These are phyloP conservation scores for Pseudomassariella vexata DNA, from an alignment of 2,329 filamentous ascomycete species.

Conservation along the genomic window DNA sequence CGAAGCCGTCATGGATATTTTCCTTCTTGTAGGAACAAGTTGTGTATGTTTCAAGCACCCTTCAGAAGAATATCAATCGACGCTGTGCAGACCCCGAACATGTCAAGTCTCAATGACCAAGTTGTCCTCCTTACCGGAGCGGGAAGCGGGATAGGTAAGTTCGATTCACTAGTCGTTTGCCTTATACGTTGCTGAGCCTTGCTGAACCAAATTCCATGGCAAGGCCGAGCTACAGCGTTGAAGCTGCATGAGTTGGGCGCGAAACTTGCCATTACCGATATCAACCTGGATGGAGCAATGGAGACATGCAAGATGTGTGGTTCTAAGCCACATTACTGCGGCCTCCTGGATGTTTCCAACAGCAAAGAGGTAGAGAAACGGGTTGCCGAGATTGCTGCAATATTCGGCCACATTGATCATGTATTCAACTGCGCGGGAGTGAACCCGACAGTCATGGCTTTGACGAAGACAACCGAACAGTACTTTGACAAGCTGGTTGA, in stretches of 20 bases:
- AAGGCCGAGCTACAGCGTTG: slow-evolving; percentile 15
- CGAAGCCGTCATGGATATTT: too few relatives aligned
- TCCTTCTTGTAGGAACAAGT: too few relatives aligned
- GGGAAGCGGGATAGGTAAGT: slow-evolving; percentile 11
- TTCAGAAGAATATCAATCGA: too few relatives aligned
- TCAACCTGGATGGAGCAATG: slow-evolving; percentile 13
- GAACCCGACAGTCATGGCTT: slow-evolving; percentile 36
- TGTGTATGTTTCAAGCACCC: too few relatives aligned
- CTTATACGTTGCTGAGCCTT: background rate
- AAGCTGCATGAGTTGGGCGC: slow-evolving; percentile 19
- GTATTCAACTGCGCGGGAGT: slow-evolving; percentile 38
- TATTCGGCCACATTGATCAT: slow-evolving; percentile 24
- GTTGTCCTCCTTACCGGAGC: slow-evolving; percentile 8
- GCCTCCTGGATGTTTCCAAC: slow-evolving; percentile 22
- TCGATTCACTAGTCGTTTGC: background rate
- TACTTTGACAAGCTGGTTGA: slow-evolving; percentile 40
- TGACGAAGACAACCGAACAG: slow-evolving; percentile 34
- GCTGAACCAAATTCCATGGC: background rate
- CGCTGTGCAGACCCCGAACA: too few relatives aligned
- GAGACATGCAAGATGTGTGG: background rate
- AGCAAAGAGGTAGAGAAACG: slow-evolving; percentile 16
- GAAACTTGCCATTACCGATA: slow-evolving; percentile 20
- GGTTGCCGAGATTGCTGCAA: slow-evolving; percentile 13
- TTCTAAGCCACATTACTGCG: slow-evolving; percentile 3
- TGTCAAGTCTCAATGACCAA: too few relatives aligned